Base-by-base conservation (phyloP, 371 early-diverging fungal species). In the Mortierella sp. region DNA sequence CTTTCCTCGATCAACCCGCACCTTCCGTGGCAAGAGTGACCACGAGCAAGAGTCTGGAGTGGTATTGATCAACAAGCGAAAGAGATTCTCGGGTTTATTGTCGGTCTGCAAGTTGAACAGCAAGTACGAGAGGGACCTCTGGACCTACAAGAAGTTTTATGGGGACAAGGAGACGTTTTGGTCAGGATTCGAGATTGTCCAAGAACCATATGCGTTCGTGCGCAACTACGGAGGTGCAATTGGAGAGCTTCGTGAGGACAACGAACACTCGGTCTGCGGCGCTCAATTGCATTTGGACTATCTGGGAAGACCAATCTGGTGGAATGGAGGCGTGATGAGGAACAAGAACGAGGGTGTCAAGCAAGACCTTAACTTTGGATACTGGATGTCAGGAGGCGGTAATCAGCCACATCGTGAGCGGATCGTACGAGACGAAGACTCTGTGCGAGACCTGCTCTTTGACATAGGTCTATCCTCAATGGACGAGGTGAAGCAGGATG, bases 1-100 rank as follows among this genome's bases (percentile, higher is more conserved):
- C 8, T 63, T 79, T 39, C 69, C 83, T 0, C 55, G 61, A 21
- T 63, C 71, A 19, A 79, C 85, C 1, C 78, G 87, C 28, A 80
- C 82, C 80, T 83, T 82, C 71, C 76, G 76, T 5, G 63, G 71
- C 17, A 58, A 73, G 16, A 76, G 81, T 0, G 78, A 82, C 10
- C 88, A 90, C 60, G 86, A 89, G 59, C 84, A 83, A 78, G 89
- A 90, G 47, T 89, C 90, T 8, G 88, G 89, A 21, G 83, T 86
- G 8, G 87, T 87, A 0, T 79, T 87, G 22, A 83, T 90, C 52
- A 72, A 89, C 66, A 90, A 89, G 54, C 61, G 41, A n/a, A 77
- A 76, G 16, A 62, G 78, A 7, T 48, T 88, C 34, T 45, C 82
- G n/a, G 88, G 86, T 3, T 50, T 87, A 1, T 40, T 88, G 19